Percentiles rank a stretch among this genome's conserved stretches.
phyloP scores from a whole-genome alignment of 1,284 basidiomycete species.

The Agroathelia rolfsii region DNA sequence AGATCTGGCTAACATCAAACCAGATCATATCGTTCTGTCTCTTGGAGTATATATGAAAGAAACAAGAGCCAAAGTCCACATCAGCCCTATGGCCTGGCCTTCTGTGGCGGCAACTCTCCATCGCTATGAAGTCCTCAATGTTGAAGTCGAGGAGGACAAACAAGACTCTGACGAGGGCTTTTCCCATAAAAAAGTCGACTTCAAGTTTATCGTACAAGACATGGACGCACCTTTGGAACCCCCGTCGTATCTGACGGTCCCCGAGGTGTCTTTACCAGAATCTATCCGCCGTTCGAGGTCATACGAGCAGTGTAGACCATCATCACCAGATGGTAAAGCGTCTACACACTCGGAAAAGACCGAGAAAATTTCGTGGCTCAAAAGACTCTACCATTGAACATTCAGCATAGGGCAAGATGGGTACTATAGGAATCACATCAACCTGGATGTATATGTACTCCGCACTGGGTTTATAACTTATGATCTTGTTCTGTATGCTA shows the following conservation, averaged over 20 bases:
- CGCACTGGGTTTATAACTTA: too few relatives aligned
- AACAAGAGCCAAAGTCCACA: slow-evolving; percentile 29
- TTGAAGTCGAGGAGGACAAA: slow-evolving; percentile 23
- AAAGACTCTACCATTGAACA: too few relatives aligned
- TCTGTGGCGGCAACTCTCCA: slow-evolving; percentile 32
- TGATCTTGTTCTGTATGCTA: too few relatives aligned
- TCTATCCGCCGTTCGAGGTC: background rate
- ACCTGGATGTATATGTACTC: too few relatives aligned
- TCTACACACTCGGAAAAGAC: too few relatives aligned
- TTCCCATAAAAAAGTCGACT: too few relatives aligned
- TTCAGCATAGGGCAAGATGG: too few relatives aligned
- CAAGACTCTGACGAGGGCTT: slow-evolving; percentile 1
- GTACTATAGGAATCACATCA: too few relatives aligned
- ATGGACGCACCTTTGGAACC: slow-evolving; percentile 4
- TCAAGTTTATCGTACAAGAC: slow-evolving; percentile 14
- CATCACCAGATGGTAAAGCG: too few relatives aligned
- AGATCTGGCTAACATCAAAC: slow-evolving; percentile 26
- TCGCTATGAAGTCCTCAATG: slow-evolving; percentile 45
- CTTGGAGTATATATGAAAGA: slow-evolving; percentile 26
- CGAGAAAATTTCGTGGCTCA: too few relatives aligned
- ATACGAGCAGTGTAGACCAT: too few relatives aligned
- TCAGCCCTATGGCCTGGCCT: slow-evolving; percentile 49
- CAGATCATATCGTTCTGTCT: slow-evolving; percentile 36
- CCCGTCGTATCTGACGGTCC: slow-evolving; percentile 4
- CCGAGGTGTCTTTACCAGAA: background rate